Base-by-base conservation (phyloP, 306 rosid species). In the Lablab purpureus region DNA sequence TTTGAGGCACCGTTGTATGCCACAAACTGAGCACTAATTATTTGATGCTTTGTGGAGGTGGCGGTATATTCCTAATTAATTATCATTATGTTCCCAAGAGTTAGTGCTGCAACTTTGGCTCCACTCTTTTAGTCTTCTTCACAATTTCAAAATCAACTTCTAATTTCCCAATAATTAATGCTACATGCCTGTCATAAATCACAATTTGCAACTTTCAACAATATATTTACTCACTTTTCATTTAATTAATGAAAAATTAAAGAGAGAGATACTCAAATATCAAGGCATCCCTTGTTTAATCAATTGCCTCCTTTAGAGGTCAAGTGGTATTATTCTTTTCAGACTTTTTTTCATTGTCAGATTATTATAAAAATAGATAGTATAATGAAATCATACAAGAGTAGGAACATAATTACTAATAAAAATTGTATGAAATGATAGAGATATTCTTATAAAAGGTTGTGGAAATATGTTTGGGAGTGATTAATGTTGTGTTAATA, bases 1-100 rank as follows among this genome's bases (percentile, higher is more conserved):
- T 80, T 41, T 75, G 71, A 71, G 67, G 65, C 82, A 81, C 67
- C 32, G 55, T 80, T 81, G 81, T 65, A 4, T 60, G 70, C 64
- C 87, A 86, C 80, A 85, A 86, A 80, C 78, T 56, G 22, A 75
- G 80, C 78, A 86, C 80, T 83, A 84, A 82, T 85, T 71, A 83
- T 73, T 86, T 58, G 79, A 79, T 85, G 85, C 78, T 79, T 75
- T 40, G 84, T 79, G 84, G 86, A 70, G 80, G 83, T 80, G 25
- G 59, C 77, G 25, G 68, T 73, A 77, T 71, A 67, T 65, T 55
- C 84, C 79, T 56, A 70, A 37, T 82, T 72, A 54, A 64, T 56
- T 72, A 69, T 84, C 78, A 84, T 82, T 84, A 78, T 84, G 83
- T 77, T 84, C 73, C 71, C 19, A 60, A 73, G 85, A 76, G 83